phyloP scores from a whole-genome alignment of 2,329 filamentous ascomycete genomes.

The Xylaria sp. region DNA sequence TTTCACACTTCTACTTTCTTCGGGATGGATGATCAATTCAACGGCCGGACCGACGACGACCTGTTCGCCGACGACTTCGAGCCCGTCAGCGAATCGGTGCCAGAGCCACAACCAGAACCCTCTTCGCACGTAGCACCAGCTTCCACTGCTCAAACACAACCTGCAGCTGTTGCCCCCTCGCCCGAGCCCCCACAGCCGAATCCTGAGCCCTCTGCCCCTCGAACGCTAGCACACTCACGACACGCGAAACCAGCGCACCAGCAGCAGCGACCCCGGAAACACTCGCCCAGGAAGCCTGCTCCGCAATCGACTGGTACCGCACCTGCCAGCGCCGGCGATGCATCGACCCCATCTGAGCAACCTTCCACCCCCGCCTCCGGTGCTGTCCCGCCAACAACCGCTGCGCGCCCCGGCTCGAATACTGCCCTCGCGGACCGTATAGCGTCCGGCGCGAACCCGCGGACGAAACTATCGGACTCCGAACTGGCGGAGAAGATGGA shows the following conservation, averaged over 20 bases:
- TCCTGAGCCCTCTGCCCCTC: slow-evolving; percentile 37
- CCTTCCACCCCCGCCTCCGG: slow-evolving; percentile 30
- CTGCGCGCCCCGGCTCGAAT: slow-evolving; percentile 48
- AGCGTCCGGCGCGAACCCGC: slow-evolving; percentile 67
- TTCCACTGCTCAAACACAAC: slow-evolving; percentile 27
- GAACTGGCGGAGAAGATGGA: slow-evolving; percentile 71
- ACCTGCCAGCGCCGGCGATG: slow-evolving; percentile 14
- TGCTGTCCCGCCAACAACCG: slow-evolving; percentile 27
- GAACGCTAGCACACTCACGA: slow-evolving; percentile 51
- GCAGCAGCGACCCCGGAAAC: slow-evolving; percentile 41
- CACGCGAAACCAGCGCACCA: slow-evolving; percentile 47
- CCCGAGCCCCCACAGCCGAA: slow-evolving; percentile 35
- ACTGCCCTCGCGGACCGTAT: slow-evolving; percentile 56
- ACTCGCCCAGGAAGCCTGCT: slow-evolving; percentile 38
- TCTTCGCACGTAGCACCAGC: slow-evolving; percentile 16
- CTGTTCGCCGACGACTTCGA: slow-evolving; percentile 72
- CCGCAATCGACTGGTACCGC: slow-evolving; percentile 23
- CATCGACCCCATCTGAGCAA: slow-evolving; percentile 30
- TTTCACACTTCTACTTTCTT: not conserved
- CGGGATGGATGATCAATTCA: slow-evolving; percentile 70
- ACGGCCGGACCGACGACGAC: slow-evolving; percentile 70
- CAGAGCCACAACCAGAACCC: slow-evolving; percentile 17
- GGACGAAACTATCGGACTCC: slow-evolving; percentile 68
- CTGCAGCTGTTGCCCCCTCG: slow-evolving; percentile 16
- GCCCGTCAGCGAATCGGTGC: slow-evolving; percentile 54